These are phyloP conservation scores for Claviceps cyperi DNA, from an alignment of 2,329 filamentous ascomycete species.

Conservation along the genomic window DNA sequence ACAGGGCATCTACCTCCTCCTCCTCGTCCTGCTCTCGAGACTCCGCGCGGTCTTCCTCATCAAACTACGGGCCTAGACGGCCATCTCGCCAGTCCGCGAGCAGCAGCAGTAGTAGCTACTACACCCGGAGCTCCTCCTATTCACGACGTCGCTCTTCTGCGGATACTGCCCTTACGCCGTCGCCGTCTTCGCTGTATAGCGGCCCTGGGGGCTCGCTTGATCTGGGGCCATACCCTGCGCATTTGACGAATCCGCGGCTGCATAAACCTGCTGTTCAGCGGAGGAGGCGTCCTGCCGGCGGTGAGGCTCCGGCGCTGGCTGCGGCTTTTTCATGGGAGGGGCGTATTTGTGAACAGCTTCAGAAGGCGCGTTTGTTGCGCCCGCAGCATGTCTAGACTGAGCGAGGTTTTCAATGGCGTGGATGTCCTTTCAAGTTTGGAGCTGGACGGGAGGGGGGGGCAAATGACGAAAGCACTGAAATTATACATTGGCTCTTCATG, in stretches of 20 bases:
- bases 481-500: too few relatives aligned
- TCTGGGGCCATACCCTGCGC: neutral
- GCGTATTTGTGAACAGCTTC: neutral
- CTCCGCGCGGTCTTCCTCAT: neutral
- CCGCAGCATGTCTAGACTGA: neutral
- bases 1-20: neutral
- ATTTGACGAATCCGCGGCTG: neutral
- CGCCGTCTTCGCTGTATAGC: neutral
- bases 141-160: neutral
- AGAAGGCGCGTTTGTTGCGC: neutral
- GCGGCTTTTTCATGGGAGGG: neutral
- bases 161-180: neutral
- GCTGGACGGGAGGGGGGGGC: too few relatives aligned
- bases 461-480: too few relatives aligned
- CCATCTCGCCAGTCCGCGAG: neutral
- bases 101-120: neutral
- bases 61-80: neutral
- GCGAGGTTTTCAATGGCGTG: too few relatives aligned
- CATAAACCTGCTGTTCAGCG: neutral
- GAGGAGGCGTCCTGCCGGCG: too few relatives aligned
- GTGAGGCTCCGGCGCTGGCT: neutral
- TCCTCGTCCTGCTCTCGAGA: neutral
- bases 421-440: too few relatives aligned
- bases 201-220: neutral
- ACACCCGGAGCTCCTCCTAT: neutral